Base-by-base conservation (phyloP, 805 yeast species). In the Saccharomycopsis fodiens region DNA sequence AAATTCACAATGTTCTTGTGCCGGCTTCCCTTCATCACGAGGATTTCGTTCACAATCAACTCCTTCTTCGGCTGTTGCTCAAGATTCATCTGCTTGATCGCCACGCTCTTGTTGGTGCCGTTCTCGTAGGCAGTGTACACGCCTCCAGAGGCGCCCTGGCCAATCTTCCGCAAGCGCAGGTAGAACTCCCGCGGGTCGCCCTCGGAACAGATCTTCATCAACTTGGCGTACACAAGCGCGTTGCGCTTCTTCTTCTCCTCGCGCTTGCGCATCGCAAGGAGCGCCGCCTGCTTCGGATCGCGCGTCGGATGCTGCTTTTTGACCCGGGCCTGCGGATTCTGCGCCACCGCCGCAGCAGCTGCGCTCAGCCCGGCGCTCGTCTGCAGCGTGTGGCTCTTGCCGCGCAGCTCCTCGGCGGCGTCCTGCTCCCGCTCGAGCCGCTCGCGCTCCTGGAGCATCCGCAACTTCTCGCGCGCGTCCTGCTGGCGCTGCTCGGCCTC, bases 131-230 rank as follows among this genome's bases (percentile, higher is more conserved):
- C 97, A 25, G 93, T 86, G 57, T 82, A 93, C 25, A 93, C 99
- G 34, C 95, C 95, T 45, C 98, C 99, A 13, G 94, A 82, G 0
- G 98, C 98, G 58, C 99, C 98, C 66, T 93, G 98, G 1, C 99
- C 99, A 52, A 93, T 82, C 62, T 91, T 89, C 32, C 76, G 72
- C 51, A 91, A 69, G 57, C 79, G 80, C 38, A 70, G 68, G 62
- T 85, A 93, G 41, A 74, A 60, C 44, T 68, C 69, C 27, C 78
- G 75, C 10, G 98, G 98, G 64, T 93, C 94, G 5, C 89, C 93
- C 27, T 76, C 79, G 1, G 87, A 73, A 57, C 96, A 91, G 40
- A 89, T 89, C 34, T 79, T 76, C 46, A 75, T 70, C 41, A 93
- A 68, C 55, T 79, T 83, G 39, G 77, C 74, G 53, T 85, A 73